Evolutionary conservation across 139 green algal species (phyloP), one percentile per base, ranked within the genome.

Genomic region (Nannochloris sp.): DNA sequence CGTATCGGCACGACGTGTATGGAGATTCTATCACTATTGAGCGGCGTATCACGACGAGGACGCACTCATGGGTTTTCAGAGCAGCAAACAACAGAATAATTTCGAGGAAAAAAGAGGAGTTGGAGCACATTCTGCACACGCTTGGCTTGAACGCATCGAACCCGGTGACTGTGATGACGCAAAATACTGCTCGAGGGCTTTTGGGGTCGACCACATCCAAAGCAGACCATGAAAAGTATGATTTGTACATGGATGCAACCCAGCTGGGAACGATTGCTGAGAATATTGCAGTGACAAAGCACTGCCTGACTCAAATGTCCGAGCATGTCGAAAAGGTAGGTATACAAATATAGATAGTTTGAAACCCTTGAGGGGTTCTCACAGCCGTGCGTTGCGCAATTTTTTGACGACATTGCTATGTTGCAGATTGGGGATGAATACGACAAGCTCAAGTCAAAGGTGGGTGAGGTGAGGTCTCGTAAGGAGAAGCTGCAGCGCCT

Each of bases 241-340:
- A 76, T 10, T 73, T 88, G 55, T 91, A 85, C 73, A 87, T 91
- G 83, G 56, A 85, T 57, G 81, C 75, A 55, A 91, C 85, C 2
- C 54, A 79, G 49, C 68, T 89, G 27, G 37, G 61, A 36, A 36
- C 57, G 19, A 77, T 72, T 44, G 19, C 29, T 19, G 70, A 64
- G 36, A 67, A 37, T 27, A 43, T 74, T 6, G 36, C 12, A 18
- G 31, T 66, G 8, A 25, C 48, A n/a, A 31, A 64, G 46, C 59
- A 71, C 54, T 67, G 62, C 25, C 19, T 66, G n/a, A 53, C 18
- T 49, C 27, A 62, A 19, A 72, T 54, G 23, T 50, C n/a, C 21
- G 66, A 53, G 46, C 46, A 53, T 53, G 46, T 53, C 46, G 46
- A 53, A 53, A 53, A 53, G 61, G 53, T 66, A 48, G 11, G 55